phyloP scores from a whole-genome alignment of 1,284 basidiomycete genomes.

The Nidula niveotomentosa region DNA sequence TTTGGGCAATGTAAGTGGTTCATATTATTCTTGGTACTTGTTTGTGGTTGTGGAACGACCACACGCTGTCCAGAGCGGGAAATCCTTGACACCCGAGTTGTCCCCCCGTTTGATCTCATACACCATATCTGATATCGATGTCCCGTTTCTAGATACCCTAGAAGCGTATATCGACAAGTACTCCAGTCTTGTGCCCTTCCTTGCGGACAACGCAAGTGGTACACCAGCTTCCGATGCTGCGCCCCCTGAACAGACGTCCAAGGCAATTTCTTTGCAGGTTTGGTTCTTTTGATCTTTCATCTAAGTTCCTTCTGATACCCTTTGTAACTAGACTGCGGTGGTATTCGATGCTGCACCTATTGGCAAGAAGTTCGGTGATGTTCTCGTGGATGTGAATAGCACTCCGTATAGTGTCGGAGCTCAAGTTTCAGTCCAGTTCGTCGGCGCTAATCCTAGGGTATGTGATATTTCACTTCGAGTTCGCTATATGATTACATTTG shows the following conservation, averaged over 20 bases:
- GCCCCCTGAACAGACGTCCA: conserved; percentile 64
- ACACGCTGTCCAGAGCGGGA: not conserved
- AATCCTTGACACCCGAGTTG: not conserved
- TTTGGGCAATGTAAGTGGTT: conserved; percentile 67
- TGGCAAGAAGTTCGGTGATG: conserved; percentile 64
- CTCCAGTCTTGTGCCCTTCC: conserved; percentile 59
- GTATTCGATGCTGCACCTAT: conserved; percentile 59
- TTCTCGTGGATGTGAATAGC: conserved; percentile 59
- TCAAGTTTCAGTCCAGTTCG: conserved; percentile 64
- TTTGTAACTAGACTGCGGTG: conserved; percentile 48
- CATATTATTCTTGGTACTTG: not conserved
- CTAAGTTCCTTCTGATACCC: not conserved
- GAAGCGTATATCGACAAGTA: conserved; percentile 83
- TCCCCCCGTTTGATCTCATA: not conserved
- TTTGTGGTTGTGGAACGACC: not conserved
- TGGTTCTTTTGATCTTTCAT: conserved; percentile 6
- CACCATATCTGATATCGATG: not conserved
- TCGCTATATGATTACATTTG: not conserved
- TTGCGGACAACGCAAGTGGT: conserved; percentile 49
- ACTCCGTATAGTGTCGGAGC: conserved; percentile 55
- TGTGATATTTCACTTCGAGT: conserved; percentile 15
- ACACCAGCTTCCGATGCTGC: conserved; percentile 59
- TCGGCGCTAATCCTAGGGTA: conserved; percentile 80
- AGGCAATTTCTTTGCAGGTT: conserved; percentile 70
- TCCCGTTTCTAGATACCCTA: conserved; percentile 51